Conservation (phyloP, 176 grass and related monocot genomes). For the Puya raimondii region DNA sequence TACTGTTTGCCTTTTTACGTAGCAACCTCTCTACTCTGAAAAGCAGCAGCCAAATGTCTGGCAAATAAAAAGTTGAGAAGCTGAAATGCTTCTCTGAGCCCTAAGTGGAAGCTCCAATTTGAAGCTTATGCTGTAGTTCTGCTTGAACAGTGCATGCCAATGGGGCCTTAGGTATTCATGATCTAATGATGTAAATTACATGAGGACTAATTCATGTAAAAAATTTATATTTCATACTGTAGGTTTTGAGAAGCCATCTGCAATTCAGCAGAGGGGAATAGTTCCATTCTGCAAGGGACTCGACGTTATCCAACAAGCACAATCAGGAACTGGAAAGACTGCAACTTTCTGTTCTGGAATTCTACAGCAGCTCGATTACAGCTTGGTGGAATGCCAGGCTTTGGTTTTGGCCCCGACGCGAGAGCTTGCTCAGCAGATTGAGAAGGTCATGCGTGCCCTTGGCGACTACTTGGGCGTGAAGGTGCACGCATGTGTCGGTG, state of each 20-base stretch:
- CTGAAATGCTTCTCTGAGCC: too few relatives aligned
- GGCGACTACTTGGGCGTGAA: slow-evolving; percentile 79
- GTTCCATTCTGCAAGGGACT: slow-evolving; percentile 78
- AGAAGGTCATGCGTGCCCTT: slow-evolving; percentile 84
- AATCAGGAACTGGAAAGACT: slow-evolving; percentile 79
- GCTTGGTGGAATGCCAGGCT: slow-evolving; percentile 54
- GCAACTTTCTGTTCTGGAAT: slow-evolving; percentile 86
- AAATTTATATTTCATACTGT: neutral
- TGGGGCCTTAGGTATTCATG: neutral
- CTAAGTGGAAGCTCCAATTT: too few relatives aligned
- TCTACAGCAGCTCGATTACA: slow-evolving; percentile 73
- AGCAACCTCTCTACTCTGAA: too few relatives aligned
- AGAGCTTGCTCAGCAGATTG: slow-evolving; percentile 75
- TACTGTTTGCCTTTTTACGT: neutral
- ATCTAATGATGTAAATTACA: neutral
- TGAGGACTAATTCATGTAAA: neutral
- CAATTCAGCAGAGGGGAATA: slow-evolving; percentile 80
- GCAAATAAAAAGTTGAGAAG: too few relatives aligned
- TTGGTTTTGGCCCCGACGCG: slow-evolving; percentile 73
- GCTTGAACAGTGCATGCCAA: too few relatives aligned
- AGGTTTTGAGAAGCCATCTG: slow-evolving; percentile 92
- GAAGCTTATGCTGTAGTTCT: too few relatives aligned
- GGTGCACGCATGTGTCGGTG: slow-evolving; percentile 81
- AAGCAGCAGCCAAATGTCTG: too few relatives aligned
- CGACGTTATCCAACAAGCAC: slow-evolving; percentile 86